Evolutionary conservation across 768 basidiomycete species (phyloP), one percentile per base, ranked within the genome.

Genomic region (Rickenella mellea): DNA sequence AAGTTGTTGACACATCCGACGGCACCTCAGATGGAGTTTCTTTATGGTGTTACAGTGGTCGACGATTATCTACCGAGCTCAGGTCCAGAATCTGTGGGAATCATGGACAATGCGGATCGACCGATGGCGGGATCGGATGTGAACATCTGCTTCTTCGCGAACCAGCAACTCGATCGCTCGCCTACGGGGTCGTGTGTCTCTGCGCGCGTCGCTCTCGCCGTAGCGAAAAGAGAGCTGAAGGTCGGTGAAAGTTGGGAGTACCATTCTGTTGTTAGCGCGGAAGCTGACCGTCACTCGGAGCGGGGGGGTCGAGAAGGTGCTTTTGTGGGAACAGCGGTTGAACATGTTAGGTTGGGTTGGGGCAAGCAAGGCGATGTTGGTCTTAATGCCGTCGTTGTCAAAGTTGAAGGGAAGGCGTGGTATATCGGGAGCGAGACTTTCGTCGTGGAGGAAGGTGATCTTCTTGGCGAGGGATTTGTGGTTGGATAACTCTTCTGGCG

Each of bases 111-210:
- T 10, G 33, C 33, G 10, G n/a, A n/a, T 27, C 25, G n/a, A 17
- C n/a, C 6, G 29, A 22, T 36, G 15, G 24, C 19, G 15, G 33
- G 33, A 36, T 19, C 9, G 15, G 33, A 36, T 10, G 24, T 17
- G 24, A 36, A 28, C 31, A 28, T 47, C 27, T 65, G 62, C 42
- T 65, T 65, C 52, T 67, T 66, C 41, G 64, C 64, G 14, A 52
- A 65, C 46, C 57, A 59, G 51, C 60, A 66, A 51, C 49, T 66
- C 22, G 66, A 67, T 52, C 54, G 66, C 31, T 67, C 66, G 39
- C 65, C 66, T 12, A 57, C 55, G 5, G 66, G 66, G 8, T 65
- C 63, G 20, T 59, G 66, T 10, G 65, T 67, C 14, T 62, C 55
- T 42, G 66, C 65, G 20, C 59, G 62, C 1, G 57, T 65, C 2